phyloP scores from a whole-genome alignment of 306 rosid species.

The Rosa chinensis region DNA sequence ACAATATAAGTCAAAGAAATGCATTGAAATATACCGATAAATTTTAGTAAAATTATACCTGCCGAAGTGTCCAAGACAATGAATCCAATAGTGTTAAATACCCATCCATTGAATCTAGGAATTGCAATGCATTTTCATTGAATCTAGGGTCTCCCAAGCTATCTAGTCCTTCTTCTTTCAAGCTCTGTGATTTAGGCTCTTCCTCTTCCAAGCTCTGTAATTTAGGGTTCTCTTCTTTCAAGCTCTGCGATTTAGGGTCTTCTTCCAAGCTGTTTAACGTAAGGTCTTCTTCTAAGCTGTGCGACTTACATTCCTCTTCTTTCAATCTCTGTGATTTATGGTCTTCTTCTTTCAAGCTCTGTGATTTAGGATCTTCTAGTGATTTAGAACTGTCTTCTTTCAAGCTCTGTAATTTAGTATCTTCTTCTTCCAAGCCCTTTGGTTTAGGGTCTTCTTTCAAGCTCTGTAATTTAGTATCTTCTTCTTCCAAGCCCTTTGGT shows the following conservation, averaged over 20 bases:
- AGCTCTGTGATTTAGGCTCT: not conserved
- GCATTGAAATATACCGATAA: not conserved
- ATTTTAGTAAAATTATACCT: constrained; percentile 34
- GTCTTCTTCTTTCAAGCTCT: not conserved
- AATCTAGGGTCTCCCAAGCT: constrained; percentile 25
- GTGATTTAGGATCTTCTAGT: too few species aligned
- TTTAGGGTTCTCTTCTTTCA: not conserved
- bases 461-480: not conserved
- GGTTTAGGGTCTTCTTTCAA: not conserved
- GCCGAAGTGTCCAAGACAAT: constrained; percentile 64
- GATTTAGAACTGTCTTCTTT: too few species aligned
- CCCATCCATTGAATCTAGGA: constrained; percentile 64
- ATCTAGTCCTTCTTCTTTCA: not conserved
- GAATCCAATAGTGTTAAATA: constrained; percentile 55
- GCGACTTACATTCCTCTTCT: constrained; percentile 17
- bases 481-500: not conserved
- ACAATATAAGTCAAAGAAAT: not conserved
- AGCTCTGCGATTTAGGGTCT: constrained; percentile 12
- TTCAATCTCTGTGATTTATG: constrained; percentile 21
- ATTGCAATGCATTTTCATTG: constrained; percentile 46
- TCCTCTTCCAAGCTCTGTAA: constrained; percentile 10
- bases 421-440: not conserved
- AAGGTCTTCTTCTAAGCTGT: constrained; percentile 14
- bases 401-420: too few species aligned
- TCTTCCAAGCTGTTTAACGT: constrained; percentile 25